Evolutionary conservation across 1,139 yeast genomes (phyloP), one percentile per base, ranked within the genome.

Genomic region (Geotrichum citri-aurantii): DNA sequence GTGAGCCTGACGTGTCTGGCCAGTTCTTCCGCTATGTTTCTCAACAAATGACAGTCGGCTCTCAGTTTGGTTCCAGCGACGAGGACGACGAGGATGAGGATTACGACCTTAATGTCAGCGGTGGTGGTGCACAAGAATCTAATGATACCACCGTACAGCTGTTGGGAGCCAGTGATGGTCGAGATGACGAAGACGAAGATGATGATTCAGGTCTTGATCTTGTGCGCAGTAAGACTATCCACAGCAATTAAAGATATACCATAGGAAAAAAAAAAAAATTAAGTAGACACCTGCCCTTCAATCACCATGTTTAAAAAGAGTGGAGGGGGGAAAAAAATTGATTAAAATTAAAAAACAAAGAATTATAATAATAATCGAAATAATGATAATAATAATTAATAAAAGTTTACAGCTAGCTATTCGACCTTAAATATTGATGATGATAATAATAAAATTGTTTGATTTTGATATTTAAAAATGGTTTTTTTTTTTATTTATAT

Each of bases 1-100:
- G 61, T 53, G 80, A 75, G 54, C 79, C 78, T 56, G 80, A 77
- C 59, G 80, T 75, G 54, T 79, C 78, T 56, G 80, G 77, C 59
- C 80, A 79, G 64, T 89, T 89, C 69, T 84, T 92, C 21, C 82
- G 86, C 61, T 90, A 89, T 71, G 87, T 90, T 86, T 84, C 95
- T 3, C 91, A 86, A 69, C 93, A 90, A 69, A 79, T 89, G 69
- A 63, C 70, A 27, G 70, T 71, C 27, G 64, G 68, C 14, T 66
- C 68, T 5, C 68, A 66, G 54, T 65, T 67, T 53, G 71, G 72
- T 6, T 67, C 71, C 6, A 67, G 69, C 7, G 84, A 82, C 52
- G 85, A 77, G 62, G 85, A 79, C 56, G 82, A 79, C 19, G 85
- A 77, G 61, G 85, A 79, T 55, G 83, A 79, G 23, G 78, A 75